Percentiles rank a stretch among this genome's conserved stretches.
Conservation (phyloP, 192 early-diverging fungal genomes). For the Podochytrium sp. region DNA sequence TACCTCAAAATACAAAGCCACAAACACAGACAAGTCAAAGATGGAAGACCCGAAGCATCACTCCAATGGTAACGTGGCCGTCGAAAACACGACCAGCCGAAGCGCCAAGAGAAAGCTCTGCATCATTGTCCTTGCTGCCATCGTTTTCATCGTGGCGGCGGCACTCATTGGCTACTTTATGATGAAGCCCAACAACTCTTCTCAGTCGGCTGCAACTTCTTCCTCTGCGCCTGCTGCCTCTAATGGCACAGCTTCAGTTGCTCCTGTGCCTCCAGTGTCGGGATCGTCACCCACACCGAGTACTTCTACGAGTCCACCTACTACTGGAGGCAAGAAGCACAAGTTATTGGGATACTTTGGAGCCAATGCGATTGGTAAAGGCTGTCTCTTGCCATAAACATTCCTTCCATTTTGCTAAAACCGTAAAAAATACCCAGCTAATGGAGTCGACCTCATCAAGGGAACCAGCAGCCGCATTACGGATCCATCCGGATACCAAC, state of each 20-base stretch:
- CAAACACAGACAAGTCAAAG: too few species aligned
- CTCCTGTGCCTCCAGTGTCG: neutral
- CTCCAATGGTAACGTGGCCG: too few species aligned
- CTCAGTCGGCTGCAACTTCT: neutral
- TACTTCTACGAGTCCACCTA: neutral
- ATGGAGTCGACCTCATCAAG: neutral
- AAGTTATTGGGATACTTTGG: slow-evolving; percentile 2
- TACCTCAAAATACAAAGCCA: too few species aligned
- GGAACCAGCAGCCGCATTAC: neutral
- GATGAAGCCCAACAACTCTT: neutral
- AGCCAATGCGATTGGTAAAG: neutral
- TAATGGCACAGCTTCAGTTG: neutral
- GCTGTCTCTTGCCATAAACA: too few species aligned
- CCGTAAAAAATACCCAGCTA: neutral
- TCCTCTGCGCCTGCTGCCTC: neutral
- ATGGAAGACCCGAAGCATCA: too few species aligned
- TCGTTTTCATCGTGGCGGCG: neutral
- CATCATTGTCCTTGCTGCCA: neutral
- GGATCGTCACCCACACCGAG: neutral
- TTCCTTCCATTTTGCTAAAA: too few species aligned
- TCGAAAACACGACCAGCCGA: too few species aligned
- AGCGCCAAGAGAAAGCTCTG: neutral
- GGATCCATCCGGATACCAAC: neutral
- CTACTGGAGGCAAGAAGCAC: neutral
- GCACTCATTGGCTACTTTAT: slow-evolving; percentile 13